These are phyloP conservation scores for Suhomyces guaymorum DNA, from an alignment of 1,139 yeast species.

Conservation along the genomic window DNA sequence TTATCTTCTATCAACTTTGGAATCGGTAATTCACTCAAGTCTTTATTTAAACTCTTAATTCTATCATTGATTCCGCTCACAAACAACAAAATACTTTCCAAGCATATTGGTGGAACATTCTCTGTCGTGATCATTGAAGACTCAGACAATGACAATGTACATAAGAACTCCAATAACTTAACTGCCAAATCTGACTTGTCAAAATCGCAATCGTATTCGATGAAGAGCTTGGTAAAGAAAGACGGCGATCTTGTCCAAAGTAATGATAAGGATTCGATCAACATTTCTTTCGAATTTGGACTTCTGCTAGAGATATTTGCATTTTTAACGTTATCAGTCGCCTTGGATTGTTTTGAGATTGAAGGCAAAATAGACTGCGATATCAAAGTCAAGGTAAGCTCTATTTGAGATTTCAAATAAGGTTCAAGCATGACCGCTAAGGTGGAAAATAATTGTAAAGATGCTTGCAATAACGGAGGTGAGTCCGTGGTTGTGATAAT, in stretches of 20 bases:
- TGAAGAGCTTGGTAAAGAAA: conserved; percentile 74
- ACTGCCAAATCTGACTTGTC: conserved; percentile 82
- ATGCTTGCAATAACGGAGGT: conserved; percentile 67
- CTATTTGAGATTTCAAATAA: conserved; percentile 64
- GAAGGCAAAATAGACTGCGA: conserved; percentile 55
- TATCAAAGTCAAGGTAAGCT: conserved; percentile 60
- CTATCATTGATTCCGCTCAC: conserved; percentile 67
- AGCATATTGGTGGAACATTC: conserved; percentile 88
- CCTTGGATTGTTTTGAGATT: conserved; percentile 15
- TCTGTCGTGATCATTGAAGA: conserved; percentile 76
- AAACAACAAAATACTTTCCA: conserved; percentile 80
- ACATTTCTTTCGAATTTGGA: conserved; percentile 62
- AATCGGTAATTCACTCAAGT: conserved; percentile 20
- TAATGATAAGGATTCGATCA: conserved; percentile 81
- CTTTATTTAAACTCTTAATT: conserved; percentile 32
- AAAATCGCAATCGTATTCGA: conserved; percentile 88
- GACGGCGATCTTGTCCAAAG: conserved; percentile 82
- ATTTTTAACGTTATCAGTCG: conserved; percentile 22
- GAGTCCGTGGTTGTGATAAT: conserved; percentile 72
- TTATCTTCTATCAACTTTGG: conserved; percentile 46
- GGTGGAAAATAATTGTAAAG: conserved; percentile 75
- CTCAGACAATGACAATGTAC: conserved; percentile 78
- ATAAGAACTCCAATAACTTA: conserved; percentile 65
- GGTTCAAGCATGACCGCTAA: conserved; percentile 59
- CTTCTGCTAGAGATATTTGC: conserved; percentile 31